Evolutionary conservation across 1,284 basidiomycete species (phyloP), one percentile per base, ranked within the genome.

Genomic region (Rhodotorula mucilaginosa): DNA sequence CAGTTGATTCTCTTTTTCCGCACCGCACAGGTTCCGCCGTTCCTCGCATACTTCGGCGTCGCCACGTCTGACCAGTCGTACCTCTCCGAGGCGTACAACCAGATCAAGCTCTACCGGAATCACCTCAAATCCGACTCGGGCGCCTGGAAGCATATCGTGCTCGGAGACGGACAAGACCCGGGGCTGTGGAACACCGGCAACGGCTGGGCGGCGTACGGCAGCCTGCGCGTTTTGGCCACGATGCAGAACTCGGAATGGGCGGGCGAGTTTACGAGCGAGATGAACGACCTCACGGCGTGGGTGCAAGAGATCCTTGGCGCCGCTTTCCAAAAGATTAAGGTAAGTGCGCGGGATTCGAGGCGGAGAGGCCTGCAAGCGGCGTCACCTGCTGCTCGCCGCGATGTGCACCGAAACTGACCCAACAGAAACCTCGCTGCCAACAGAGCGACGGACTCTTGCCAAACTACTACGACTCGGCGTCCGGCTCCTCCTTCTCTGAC

Each of bases 181-280:
- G 68, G 68, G 0, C 59, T 73, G 2, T 70, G 5, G 71, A 72
- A 5, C 26, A 72, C 70, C 15, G 90, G 92, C 0, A 92, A 93
- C 67, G 92, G 84, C 0, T 94, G 92, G 92, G 92, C 88, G 0
- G 88, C 90, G 0, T 90, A 89, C 6, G 92, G 92, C 0, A 93
- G 93, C 85, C 83, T 90, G 7, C 87, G 91, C n/a, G 91, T 93
- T 1, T 83, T 90, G 2, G 88, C 86, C 0, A 91, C 90, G 7
- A 88, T 93, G 68, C 82, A 86, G 73, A 83, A 87, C 66, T 90
- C 89, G 1, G 67, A 74, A 1, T 90, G 84, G 70, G 82, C 85
- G 2, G 79, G 81, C 29, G 78, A 81, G 2, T 83, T 92, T 77
- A 78, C 83, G 63, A 79, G 76, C 31, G 83, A 92, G 80, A 86